These are phyloP conservation scores for Ogataea ganodermae DNA, from an alignment of 805 yeast species.

Conservation along the genomic window DNA sequence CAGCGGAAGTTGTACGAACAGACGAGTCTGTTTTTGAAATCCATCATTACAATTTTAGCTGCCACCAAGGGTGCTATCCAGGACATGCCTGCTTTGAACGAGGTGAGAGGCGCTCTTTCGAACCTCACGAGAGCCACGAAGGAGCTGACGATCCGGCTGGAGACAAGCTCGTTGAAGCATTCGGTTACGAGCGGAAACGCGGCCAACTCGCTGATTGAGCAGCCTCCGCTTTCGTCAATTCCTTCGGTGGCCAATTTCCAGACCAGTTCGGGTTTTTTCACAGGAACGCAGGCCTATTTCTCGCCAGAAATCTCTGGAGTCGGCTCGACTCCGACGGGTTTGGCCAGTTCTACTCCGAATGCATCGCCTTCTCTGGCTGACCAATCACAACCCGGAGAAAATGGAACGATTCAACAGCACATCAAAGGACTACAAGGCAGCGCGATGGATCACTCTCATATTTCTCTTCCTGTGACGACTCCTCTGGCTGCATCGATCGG, in stretches of 20 bases:
- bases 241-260: constrained; percentile 38
- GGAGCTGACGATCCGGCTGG: constrained; percentile 86
- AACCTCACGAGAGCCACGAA: constrained; percentile 84
- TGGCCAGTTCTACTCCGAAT: background rate
- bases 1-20: constrained; percentile 81
- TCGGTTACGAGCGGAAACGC: constrained; percentile 27
- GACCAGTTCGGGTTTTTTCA: constrained; percentile 15
- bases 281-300: constrained; percentile 20
- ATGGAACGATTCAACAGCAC: constrained; percentile 26
- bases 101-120: constrained; percentile 77
- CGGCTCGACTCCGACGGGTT: background rate
- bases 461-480: constrained; percentile 34
- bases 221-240: constrained; percentile 38
- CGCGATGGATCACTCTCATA: constrained; percentile 10
- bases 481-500: constrained; percentile 40
- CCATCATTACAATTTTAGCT: constrained; percentile 80
- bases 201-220: constrained; percentile 26
- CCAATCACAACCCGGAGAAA: background rate
- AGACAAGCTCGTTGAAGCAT: constrained; percentile 53
- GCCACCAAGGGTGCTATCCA: constrained; percentile 80
- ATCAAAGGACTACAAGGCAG: constrained; percentile 23
- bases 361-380: constrained; percentile 6
- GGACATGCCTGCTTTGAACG: constrained; percentile 78
- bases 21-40: constrained; percentile 75
- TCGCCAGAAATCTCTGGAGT: constrained; percentile 8